phyloP scores from a whole-genome alignment of 805 yeast genomes.

The Candida koratica region DNA sequence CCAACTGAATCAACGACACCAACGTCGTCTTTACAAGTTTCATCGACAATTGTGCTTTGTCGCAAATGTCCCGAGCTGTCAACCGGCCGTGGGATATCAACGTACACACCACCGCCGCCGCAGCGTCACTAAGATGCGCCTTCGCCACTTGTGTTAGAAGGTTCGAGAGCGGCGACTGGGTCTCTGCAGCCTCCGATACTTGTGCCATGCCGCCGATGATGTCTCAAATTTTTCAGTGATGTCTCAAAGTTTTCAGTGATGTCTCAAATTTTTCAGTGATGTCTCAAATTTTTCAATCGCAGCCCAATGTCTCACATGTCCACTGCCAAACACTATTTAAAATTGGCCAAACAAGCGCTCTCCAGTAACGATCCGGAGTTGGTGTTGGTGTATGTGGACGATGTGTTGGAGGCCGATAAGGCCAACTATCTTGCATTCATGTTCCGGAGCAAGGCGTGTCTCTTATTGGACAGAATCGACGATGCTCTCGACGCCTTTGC shows the following conservation, averaged over 20 bases:
- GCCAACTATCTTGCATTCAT: slow-evolving; percentile 62
- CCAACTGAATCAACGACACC: slow-evolving; percentile 74
- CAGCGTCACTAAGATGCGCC: slow-evolving; percentile 66
- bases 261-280: slow-evolving; percentile 1
- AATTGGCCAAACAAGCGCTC: slow-evolving; percentile 45
- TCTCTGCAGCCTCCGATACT: slow-evolving; percentile 30
- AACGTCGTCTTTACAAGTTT: slow-evolving; percentile 58
- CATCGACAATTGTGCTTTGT: slow-evolving; percentile 43
- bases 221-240: slow-evolving; percentile 2
- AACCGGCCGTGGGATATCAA: slow-evolving; percentile 68
- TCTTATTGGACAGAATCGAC: slow-evolving; percentile 35
- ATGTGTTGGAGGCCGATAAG: slow-evolving; percentile 54
- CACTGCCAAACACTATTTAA: slow-evolving; percentile 24
- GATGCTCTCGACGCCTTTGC: slow-evolving; percentile 44
- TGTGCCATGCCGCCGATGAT: too few species aligned
- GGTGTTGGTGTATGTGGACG: slow-evolving; percentile 53
- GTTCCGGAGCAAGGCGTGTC: slow-evolving; percentile 68
- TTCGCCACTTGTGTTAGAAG: slow-evolving; percentile 51
- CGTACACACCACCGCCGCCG: slow-evolving; percentile 56
- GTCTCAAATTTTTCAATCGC: slow-evolving; percentile 1
- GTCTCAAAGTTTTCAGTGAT: not conserved
- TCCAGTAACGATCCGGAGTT: slow-evolving; percentile 56
- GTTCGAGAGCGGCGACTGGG: slow-evolving; percentile 60
- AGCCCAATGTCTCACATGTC: slow-evolving; percentile 15
- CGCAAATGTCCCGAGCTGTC: slow-evolving; percentile 50